These are phyloP conservation scores for Ambrosiella beaveri DNA, from an alignment of 2,329 filamentous ascomycete genomes.

Conservation along the genomic window DNA sequence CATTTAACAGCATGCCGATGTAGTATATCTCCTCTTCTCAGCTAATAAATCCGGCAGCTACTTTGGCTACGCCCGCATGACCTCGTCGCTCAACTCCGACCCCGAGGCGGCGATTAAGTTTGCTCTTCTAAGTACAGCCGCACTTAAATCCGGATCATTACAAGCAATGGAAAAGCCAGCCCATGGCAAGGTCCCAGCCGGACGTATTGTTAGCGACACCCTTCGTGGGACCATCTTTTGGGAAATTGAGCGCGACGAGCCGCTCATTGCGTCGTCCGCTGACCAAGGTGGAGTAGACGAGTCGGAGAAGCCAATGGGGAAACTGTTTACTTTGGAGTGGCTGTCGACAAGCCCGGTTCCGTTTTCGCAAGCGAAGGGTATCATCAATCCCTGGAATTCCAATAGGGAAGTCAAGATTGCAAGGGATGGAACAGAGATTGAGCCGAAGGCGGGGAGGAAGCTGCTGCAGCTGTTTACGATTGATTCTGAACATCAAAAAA, in stretches of 20 bases:
- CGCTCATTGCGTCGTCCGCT: constrained; percentile 29
- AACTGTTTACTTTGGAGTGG: constrained; percentile 85
- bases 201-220: constrained; percentile 81
- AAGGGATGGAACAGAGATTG: constrained; percentile 81
- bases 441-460: constrained; percentile 60
- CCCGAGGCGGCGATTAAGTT: constrained; percentile 52
- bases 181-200: constrained; percentile 56
- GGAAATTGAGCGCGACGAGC: constrained; percentile 32
- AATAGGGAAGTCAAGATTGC: constrained; percentile 95
- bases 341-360: constrained; percentile 66
- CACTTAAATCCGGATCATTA: constrained; percentile 42
- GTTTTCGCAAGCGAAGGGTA: constrained; percentile 72
- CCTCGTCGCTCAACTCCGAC: constrained; percentile 65
- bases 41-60: constrained; percentile 97
- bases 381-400: constrained; percentile 88
- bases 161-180: constrained; percentile 66
- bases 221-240: constrained; percentile 93
- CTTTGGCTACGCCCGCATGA: constrained; percentile 87
- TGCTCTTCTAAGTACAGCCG: constrained; percentile 43
- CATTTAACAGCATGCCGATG: constrained; percentile 48
- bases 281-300: constrained; percentile 21
- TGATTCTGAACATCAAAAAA: neutral
- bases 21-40: constrained; percentile 84
- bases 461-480: constrained; percentile 58
- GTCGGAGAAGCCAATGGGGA: constrained; percentile 31